Evolutionary conservation across 2,329 filamentous ascomycete species (phyloP).

Genomic region (Phialophora chinensis): DNA sequence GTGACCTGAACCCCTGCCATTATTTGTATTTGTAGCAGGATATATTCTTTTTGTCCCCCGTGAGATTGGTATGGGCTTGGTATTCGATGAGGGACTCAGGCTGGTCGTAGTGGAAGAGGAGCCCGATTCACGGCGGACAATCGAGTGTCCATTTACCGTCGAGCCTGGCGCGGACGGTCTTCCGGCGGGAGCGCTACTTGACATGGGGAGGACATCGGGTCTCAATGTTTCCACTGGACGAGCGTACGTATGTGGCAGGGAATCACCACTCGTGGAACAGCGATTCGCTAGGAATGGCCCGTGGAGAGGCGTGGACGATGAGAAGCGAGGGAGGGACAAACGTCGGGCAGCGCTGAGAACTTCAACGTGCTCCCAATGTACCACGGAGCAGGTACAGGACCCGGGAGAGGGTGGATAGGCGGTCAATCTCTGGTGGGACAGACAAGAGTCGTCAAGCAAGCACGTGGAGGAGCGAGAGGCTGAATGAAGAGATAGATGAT

Average conservation of each 20-base stretch:
- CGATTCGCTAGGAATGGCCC: constrained; percentile 35
- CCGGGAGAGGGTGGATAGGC: constrained; percentile 20
- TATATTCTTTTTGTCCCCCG: constrained; percentile 38
- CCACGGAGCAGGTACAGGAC: constrained; percentile 5
- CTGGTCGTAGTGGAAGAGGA: constrained; percentile 36
- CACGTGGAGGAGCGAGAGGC: constrained; percentile 38
- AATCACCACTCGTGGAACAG: constrained; percentile 33
- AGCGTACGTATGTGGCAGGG: constrained; percentile 21
- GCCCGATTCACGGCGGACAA: constrained; percentile 45
- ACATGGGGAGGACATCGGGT: constrained; percentile 60
- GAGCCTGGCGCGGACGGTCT: constrained; percentile 48
- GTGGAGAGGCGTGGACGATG: constrained; percentile 19
- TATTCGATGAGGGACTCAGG: constrained; percentile 39
- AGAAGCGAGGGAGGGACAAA: constrained; percentile 23
- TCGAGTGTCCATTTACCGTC: constrained; percentile 43
- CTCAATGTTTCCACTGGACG: constrained; percentile 10
- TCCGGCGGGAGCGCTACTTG: constrained; percentile 56
- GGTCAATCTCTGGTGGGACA: constrained; percentile 27
- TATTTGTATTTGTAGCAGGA: constrained; percentile 24
- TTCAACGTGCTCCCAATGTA: constrained; percentile 29
- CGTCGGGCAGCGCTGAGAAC: constrained; percentile 24
- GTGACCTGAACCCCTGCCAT: constrained; percentile 27
- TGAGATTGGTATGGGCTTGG: constrained; percentile 47
- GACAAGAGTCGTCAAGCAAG: constrained; percentile 18
- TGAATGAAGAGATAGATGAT: constrained; percentile 27